These are phyloP conservation scores for Triticum monococcum DNA, from an alignment of 176 grass and related monocot genomes.

Conservation along the genomic window DNA sequence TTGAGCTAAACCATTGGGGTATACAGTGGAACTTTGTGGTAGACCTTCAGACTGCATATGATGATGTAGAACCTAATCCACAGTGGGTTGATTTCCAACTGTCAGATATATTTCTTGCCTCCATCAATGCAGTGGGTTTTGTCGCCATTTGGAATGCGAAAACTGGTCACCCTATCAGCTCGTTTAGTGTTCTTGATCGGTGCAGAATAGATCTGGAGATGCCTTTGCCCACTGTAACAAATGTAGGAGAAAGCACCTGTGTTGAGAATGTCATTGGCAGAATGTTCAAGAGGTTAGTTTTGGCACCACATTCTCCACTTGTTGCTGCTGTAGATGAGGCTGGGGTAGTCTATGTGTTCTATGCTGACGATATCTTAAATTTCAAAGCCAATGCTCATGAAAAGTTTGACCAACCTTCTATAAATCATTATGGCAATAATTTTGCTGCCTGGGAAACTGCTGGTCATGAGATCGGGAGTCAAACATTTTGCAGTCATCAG, in stretches of 20 bases:
- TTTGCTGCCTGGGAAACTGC: conserved; percentile 70
- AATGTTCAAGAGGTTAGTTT: conserved; percentile 72
- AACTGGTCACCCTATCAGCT: conserved; percentile 40
- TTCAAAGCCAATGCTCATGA: conserved; percentile 36
- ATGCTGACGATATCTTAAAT: conserved; percentile 70
- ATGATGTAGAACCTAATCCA: conserved; percentile 33
- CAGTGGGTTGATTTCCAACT: conserved; percentile 89
- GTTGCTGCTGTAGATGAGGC: conserved; percentile 67
- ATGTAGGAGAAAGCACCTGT: conserved; percentile 31
- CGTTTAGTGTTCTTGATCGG: conserved; percentile 46
- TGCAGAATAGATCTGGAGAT: conserved; percentile 37
- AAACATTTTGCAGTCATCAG: conserved; percentile 44
- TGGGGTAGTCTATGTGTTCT: conserved; percentile 74
- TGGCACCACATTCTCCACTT: conserved; percentile 61
- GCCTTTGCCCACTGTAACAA: conserved; percentile 13
- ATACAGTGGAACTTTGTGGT: conserved; percentile 81
- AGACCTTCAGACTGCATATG: conserved; percentile 56
- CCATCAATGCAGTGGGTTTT: conserved; percentile 61
- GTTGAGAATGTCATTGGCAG: background rate
- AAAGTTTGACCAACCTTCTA: conserved; percentile 30
- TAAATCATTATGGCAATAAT: conserved; percentile 45
- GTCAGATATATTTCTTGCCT: conserved; percentile 79
- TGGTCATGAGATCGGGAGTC: conserved; percentile 71
- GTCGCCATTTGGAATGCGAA: conserved; percentile 67
- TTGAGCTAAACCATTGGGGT: conserved; percentile 71